These are phyloP conservation scores for Penicillium sp. DNA, from an alignment of 2,329 filamentous ascomycete species.

Conservation along the genomic window DNA sequence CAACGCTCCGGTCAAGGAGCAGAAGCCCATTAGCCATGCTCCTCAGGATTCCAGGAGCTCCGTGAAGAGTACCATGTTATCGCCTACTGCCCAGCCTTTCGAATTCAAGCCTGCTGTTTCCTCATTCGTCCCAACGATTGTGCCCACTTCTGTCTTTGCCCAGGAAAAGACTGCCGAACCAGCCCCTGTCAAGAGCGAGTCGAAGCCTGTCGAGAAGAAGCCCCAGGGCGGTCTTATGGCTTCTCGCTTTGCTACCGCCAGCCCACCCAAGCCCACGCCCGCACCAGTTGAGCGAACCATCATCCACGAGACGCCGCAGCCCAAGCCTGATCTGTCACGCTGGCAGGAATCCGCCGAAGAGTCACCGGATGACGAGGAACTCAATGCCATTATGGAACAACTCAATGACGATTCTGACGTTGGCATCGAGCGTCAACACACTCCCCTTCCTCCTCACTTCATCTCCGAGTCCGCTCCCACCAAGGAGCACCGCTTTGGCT, in stretches of 20 bases:
- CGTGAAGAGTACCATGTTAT: conserved; percentile 63
- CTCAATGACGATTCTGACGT: conserved; percentile 76
- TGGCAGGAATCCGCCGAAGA: conserved; percentile 37
- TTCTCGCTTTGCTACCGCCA: conserved; percentile 40
- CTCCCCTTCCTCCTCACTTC: conserved; percentile 38
- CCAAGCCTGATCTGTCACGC: conserved; percentile 5
- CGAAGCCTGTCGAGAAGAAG: conserved; percentile 24
- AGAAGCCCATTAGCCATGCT: conserved; percentile 25
- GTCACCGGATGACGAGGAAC: conserved; percentile 66
- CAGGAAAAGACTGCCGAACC: conserved; percentile 12
- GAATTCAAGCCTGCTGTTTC: conserved; percentile 52
- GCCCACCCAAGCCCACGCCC: conserved; percentile 32
- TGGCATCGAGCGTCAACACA: conserved; percentile 69
- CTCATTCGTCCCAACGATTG: conserved; percentile 35
- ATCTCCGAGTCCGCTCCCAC: conserved; percentile 52
- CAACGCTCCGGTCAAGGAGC: conserved; percentile 2
- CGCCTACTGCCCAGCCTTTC: conserved; percentile 74
- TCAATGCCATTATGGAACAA: conserved; percentile 90
- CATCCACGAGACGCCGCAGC: conserved; percentile 15
- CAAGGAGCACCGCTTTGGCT: conserved; percentile 59
- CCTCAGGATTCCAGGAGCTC: conserved; percentile 32
- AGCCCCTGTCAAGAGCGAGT: not conserved
- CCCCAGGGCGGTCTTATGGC: conserved; percentile 33
- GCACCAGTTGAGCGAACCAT: conserved; percentile 10
- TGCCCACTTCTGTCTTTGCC: conserved; percentile 24